These are phyloP conservation scores for Microcyclosporella mali DNA, from an alignment of 2,329 filamentous ascomycete species.

Conservation along the genomic window DNA sequence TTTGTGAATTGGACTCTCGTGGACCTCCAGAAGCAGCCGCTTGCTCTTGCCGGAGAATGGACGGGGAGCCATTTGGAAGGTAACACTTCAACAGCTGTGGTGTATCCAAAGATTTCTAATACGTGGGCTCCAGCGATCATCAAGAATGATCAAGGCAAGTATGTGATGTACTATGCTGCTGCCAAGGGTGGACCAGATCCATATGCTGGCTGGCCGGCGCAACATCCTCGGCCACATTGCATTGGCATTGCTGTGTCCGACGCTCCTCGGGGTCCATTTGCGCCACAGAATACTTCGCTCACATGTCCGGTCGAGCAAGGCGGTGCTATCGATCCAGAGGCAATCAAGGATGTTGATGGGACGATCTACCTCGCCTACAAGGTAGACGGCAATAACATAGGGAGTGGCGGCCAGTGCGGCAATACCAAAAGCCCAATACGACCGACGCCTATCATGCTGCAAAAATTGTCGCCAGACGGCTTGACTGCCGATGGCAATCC, in stretches of 20 bases:
- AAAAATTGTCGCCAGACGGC: conserved; percentile 27
- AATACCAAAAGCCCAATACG: conserved; percentile 24
- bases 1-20: conserved; percentile 31
- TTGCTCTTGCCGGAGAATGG: conserved; percentile 16
- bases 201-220: neutral
- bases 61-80: conserved; percentile 3
- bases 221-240: conserved; percentile 28
- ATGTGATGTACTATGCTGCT: conserved; percentile 32
- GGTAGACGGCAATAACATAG: conserved; percentile 33
- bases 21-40: conserved; percentile 12
- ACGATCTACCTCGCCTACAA: conserved; percentile 31
- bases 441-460: conserved; percentile 31
- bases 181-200: conserved; percentile 3
- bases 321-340: conserved; percentile 32
- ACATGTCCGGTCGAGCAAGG: conserved; percentile 26
- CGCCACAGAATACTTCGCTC: conserved; percentile 19
- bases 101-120: conserved; percentile 1
- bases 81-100: no score
- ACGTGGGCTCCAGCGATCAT: conserved; percentile 31
- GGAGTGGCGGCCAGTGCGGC: conserved; percentile 24
- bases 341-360: conserved; percentile 25
- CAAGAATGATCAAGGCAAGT: conserved; percentile 26
- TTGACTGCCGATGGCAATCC: conserved; percentile 21
- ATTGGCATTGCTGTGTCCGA: conserved; percentile 30
- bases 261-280: conserved; percentile 26